Conservation (phyloP, 306 rosid species). For the Gastrolobium bilobum region DNA sequence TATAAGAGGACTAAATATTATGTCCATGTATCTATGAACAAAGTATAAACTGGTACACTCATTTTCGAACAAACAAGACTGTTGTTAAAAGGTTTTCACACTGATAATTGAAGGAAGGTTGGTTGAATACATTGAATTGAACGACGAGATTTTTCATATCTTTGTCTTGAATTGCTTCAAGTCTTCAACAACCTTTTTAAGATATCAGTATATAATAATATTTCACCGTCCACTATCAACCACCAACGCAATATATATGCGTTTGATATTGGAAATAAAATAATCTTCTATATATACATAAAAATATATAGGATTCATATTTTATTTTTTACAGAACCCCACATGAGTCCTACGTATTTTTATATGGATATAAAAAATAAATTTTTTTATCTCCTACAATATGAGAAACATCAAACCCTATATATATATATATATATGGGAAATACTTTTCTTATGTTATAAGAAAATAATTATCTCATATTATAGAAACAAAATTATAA, state of each 20-base stretch:
- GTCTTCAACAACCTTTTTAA: not conserved
- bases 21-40: not conserved
- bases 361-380: too few relatives aligned
- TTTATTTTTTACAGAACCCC: too few relatives aligned
- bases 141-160: not conserved
- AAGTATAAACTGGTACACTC: not conserved
- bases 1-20: not conserved
- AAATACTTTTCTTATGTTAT: too few relatives aligned
- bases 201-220: not conserved
- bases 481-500: too few relatives aligned
- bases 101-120: not conserved
- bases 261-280: too few relatives aligned
- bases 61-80: not conserved
- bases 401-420: too few relatives aligned
- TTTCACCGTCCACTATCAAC: not conserved
- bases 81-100: not conserved
- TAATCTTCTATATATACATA: too few relatives aligned
- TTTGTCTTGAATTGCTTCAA: not conserved
- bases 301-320: too few relatives aligned
- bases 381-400: too few relatives aligned
- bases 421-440: too few relatives aligned
- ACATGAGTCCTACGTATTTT: too few relatives aligned
- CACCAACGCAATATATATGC: not conserved
- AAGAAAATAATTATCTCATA: too few relatives aligned
- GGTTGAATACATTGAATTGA: conserved; percentile 19